These are phyloP conservation scores for Penicillium arizonense DNA, from an alignment of 495 filamentous ascomycete species.

Conservation along the genomic window DNA sequence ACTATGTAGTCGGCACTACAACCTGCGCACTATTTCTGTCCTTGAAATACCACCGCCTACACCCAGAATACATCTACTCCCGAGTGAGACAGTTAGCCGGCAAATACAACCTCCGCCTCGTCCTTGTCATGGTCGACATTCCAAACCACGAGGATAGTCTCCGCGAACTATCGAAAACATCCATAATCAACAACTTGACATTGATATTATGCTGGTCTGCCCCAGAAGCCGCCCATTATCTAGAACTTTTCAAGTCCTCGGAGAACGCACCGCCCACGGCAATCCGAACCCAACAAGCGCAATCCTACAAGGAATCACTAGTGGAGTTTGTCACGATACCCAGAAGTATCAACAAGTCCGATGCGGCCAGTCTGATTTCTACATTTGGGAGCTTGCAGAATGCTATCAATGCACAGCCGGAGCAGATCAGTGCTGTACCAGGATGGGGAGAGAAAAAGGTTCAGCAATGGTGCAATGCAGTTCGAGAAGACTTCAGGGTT, in stretches of 20 bases:
- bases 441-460: conserved; percentile 98
- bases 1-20: conserved; percentile 85
- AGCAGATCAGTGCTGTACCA: conserved; percentile 75
- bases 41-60: conserved; percentile 94
- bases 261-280: conserved; percentile 79
- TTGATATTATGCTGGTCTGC: conserved; percentile 92
- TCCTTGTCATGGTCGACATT: conserved; percentile 92
- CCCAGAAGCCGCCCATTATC: conserved; percentile 86
- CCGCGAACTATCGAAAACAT: conserved; percentile 82
- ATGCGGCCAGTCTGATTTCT: conserved; percentile 81
- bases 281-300: conserved; percentile 79
- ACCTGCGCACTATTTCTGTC: conserved; percentile 92
- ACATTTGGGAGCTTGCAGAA: conserved; percentile 84
- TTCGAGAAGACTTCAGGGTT: conserved; percentile 80
- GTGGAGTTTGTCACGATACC: conserved; percentile 94
- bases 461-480: conserved; percentile 72
- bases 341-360: conserved; percentile 87
- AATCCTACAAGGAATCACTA: conserved; percentile 79
- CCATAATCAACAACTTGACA: conserved; percentile 88
- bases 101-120: conserved; percentile 78
- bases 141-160: conserved; percentile 77
- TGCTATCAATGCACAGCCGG: conserved; percentile 82
- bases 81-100: conserved; percentile 77
- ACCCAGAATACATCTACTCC: conserved; percentile 97
- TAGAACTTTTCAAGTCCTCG: conserved; percentile 90